Base-by-base conservation (phyloP, 805 yeast species). In the Tetrapisispora phaffii region DNA sequence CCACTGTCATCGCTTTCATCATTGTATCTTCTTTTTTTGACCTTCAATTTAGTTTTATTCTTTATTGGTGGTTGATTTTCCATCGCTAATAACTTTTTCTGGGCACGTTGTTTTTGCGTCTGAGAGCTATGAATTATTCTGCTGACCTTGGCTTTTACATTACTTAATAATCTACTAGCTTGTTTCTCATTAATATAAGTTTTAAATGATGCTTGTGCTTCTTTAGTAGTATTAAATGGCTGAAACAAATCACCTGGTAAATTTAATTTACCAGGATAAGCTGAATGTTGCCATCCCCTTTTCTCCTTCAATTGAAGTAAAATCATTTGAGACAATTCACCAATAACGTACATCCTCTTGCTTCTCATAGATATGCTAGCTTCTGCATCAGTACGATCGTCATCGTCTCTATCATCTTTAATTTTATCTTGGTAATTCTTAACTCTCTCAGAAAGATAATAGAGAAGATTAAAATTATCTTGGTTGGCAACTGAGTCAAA, bases 211-310 rank as follows among this genome's bases (percentile, higher is more conserved):
- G 60, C 63, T 48, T 79, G 82, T 2, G 86, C 82, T 48, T 78
- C 82, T 15, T 69, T 65, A 2, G 75, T 58, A n/a, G 75, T 68
- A 8, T 69, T 67, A 70, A 82, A 77, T 1, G 84, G 77, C n/a
- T 70, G 66, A 62, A 74, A 86, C 8, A 85, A 58, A 56, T 87
- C 96, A n/a, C 71, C 63, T 0, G 90, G 81, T 17, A 87, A 60
- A 17, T 76, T 75, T 16, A 83, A 61, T 54, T 81, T 83, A 1
- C 90, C 94, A 0, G 95, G 94, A 79, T 89, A 88, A 0, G 88
- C 79, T 21, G 80, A 75, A 45, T 84, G 68, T 20, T 74, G 74
- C 95, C 95, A 86, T 38, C 70, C 72, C 53, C 73, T 79, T 21
- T 64, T 55, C 21, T 75, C 80, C 36, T 80, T 75, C 21, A 77